Percentiles rank a stretch among this genome's conserved stretches.
These are phyloP conservation scores for Buxus sempervirens DNA, from an alignment of 164 flowering plant genomes.

Conservation along the genomic window DNA sequence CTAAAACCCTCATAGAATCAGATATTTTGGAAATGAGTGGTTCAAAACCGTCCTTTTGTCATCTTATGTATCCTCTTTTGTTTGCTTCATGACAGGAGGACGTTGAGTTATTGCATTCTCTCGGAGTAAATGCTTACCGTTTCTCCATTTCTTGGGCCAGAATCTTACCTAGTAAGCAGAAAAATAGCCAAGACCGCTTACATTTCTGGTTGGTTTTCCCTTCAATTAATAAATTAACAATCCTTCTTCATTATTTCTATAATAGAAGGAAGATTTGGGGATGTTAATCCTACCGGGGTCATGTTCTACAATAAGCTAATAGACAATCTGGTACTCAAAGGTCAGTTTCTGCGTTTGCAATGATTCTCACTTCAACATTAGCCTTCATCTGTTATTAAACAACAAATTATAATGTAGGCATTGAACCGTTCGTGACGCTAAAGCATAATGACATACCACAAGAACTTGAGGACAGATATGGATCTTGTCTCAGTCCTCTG, in stretches of 20 bases:
- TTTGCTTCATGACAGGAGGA: slow-evolving; percentile 28
- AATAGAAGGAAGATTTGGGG: slow-evolving; percentile 41
- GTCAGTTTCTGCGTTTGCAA: slow-evolving; percentile 7
- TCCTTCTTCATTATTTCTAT: background rate
- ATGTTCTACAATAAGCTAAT: slow-evolving; percentile 37
- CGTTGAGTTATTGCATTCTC: slow-evolving; percentile 34
- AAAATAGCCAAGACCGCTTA: too few relatives aligned
- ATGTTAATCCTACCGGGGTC: slow-evolving; percentile 37
- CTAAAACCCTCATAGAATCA: too few relatives aligned
- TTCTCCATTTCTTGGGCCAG: slow-evolving; percentile 44
- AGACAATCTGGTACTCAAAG: slow-evolving; percentile 36
- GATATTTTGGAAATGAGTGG: background rate
- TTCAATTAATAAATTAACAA: background rate
- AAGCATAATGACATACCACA: slow-evolving; percentile 45
- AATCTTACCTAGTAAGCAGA: slow-evolving; percentile 12
- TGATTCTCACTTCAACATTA: background rate
- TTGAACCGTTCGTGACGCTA: slow-evolving; percentile 47
- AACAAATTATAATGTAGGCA: slow-evolving; percentile 26
- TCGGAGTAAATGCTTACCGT: slow-evolving; percentile 37
- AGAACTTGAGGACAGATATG: slow-evolving; percentile 43
- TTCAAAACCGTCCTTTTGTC: background rate
- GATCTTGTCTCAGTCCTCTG: slow-evolving; percentile 45
- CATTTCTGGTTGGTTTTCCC: too few relatives aligned
- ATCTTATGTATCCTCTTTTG: too few relatives aligned
- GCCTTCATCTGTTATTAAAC: too few relatives aligned